These are phyloP conservation scores for Dendrocalamus sinicus DNA, from an alignment of 176 grass and related monocot species.

Conservation along the genomic window DNA sequence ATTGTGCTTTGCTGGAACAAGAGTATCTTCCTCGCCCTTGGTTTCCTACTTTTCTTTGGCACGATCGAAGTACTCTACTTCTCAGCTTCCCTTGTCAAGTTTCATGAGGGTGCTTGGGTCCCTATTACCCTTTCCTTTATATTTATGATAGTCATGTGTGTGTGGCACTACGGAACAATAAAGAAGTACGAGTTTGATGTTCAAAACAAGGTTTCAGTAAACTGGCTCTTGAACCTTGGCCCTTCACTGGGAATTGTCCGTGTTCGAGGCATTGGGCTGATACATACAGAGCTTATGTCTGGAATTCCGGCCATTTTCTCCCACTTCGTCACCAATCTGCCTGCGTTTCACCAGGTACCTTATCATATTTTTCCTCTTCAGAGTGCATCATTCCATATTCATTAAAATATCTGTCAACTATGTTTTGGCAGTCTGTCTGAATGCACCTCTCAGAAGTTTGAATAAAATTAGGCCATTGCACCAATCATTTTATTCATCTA, in stretches of 20 bases:
- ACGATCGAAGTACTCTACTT: constrained; percentile 86
- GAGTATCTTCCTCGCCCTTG: constrained; percentile 69
- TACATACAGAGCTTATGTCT: constrained; percentile 90
- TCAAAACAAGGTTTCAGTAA: constrained; percentile 94
- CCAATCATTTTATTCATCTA: not conserved
- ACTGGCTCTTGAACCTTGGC: constrained; percentile 89
- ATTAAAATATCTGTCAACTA: not conserved
- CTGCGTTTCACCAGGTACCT: constrained; percentile 94
- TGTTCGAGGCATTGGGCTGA: constrained; percentile 83
- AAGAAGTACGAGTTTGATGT: constrained; percentile 94
- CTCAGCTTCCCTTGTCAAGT: constrained; percentile 90
- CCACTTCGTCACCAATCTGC: constrained; percentile 94
- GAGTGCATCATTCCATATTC: not conserved
- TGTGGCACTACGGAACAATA: constrained; percentile 98
- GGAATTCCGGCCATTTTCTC: constrained; percentile 97
- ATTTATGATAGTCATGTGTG: constrained; percentile 85
- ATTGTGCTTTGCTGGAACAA: constrained; percentile 95
- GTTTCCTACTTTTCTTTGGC: constrained; percentile 81
- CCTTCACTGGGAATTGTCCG: constrained; percentile 92
- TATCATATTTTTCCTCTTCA: not conserved
- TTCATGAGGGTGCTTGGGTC: constrained; percentile 94
- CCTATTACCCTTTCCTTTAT: constrained; percentile 78
- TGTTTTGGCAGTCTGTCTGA: not conserved
- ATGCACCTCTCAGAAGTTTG: not conserved
- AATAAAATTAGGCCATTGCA: not conserved